Evolutionary conservation across 139 green algal genomes (phyloP).

Genomic region (Mychonastes homosphaera): DNA sequence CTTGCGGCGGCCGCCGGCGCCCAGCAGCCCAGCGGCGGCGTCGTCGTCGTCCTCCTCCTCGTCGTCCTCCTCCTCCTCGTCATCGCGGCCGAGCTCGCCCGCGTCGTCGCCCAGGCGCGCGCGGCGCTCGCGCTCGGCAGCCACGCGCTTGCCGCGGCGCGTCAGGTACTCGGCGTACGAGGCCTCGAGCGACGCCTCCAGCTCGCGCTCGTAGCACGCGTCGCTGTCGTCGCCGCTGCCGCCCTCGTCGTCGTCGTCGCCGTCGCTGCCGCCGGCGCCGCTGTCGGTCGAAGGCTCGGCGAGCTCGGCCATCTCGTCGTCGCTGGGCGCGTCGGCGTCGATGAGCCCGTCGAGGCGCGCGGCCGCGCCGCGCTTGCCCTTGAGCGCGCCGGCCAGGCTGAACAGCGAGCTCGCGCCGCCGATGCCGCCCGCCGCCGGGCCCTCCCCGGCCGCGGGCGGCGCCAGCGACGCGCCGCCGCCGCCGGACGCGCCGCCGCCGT

Average conservation of each 20-base stretch:
- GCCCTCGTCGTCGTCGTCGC: slow-evolving; percentile 26
- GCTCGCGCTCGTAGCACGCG: slow-evolving; percentile 58
- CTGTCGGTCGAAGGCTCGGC: slow-evolving; percentile 7
- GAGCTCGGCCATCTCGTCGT: slow-evolving; percentile 3
- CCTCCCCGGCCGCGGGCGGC: slow-evolving; percentile 7
- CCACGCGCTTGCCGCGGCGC: slow-evolving; percentile 35
- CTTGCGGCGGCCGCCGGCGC: neutral
- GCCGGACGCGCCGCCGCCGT: slow-evolving; percentile 5
- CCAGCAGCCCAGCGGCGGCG: neutral
- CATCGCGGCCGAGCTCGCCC: slow-evolving; percentile 40
- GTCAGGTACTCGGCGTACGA: slow-evolving; percentile 75
- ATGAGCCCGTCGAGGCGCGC: neutral
- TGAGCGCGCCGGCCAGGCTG: neutral
- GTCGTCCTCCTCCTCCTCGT: slow-evolving; percentile 25
- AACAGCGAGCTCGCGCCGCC: neutral
- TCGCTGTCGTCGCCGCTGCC: no score
- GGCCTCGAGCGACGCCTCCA: slow-evolving; percentile 80
- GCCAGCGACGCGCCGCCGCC: neutral
- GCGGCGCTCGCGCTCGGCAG: slow-evolving; percentile 31
- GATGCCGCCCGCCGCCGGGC: neutral
- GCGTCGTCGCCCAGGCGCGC: slow-evolving; percentile 48
- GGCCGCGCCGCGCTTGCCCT: neutral
- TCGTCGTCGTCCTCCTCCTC: slow-evolving; percentile 3
- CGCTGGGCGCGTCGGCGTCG: neutral
- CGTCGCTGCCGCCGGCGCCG: slow-evolving; percentile 38